These are phyloP conservation scores for Saccharomycopsis babjevae DNA, from an alignment of 805 yeast species.

Conservation along the genomic window DNA sequence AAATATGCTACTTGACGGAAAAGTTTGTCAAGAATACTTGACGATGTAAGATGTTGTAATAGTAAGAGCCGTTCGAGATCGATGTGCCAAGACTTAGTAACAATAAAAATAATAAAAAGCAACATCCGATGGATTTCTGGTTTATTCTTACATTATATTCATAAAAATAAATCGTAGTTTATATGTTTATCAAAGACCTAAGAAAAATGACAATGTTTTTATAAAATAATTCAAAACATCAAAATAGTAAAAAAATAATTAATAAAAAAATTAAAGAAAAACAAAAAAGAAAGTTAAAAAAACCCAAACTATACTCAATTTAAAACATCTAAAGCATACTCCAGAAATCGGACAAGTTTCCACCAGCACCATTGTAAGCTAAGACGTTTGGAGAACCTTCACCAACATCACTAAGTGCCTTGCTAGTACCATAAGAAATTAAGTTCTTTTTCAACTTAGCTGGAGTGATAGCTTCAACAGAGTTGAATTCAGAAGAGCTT, in stretches of 20 bases:
- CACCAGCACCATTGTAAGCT: slow-evolving; percentile 78
- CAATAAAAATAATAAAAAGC: background rate
- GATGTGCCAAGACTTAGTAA: too few relatives aligned
- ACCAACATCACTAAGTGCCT: slow-evolving; percentile 51
- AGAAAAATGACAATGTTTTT: background rate
- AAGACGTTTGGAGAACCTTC: slow-evolving; percentile 67
- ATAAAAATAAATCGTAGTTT: background rate
- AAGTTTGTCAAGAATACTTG: too few relatives aligned
- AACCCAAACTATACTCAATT: background rate
- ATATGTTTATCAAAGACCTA: background rate
- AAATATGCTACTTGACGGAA: too few relatives aligned
- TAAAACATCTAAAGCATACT: background rate
- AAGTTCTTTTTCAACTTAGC: slow-evolving; percentile 67
- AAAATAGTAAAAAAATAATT: background rate
- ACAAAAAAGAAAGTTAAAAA: background rate
- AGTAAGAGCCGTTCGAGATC: background rate
- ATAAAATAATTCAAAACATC: background rate
- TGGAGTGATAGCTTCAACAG: slow-evolving; percentile 46
- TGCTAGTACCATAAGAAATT: slow-evolving; percentile 56
- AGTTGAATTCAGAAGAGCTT: slow-evolving; percentile 44
- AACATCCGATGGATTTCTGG: background rate
- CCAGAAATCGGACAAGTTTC: slow-evolving; percentile 60
- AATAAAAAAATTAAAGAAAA: background rate
- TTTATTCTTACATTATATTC: background rate
- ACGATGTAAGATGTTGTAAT: too few relatives aligned